Evolutionary conservation across 805 yeast genomes (phyloP).

Genomic region (Pichia nakasei): DNA sequence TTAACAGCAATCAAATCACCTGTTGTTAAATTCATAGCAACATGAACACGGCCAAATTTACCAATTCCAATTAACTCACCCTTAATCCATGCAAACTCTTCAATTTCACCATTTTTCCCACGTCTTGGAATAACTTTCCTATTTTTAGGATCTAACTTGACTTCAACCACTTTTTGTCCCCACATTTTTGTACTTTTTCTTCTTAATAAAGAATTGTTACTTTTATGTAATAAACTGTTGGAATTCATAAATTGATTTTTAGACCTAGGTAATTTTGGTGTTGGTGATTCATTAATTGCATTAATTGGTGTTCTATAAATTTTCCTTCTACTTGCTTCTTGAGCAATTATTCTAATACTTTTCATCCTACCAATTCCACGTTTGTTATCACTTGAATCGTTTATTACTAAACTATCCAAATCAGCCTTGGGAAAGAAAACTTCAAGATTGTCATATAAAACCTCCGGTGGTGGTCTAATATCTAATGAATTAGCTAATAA

Average conservation of each 20-base stretch:
- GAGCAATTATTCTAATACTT: slow-evolving; percentile 87
- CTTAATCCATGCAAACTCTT: slow-evolving; percentile 91
- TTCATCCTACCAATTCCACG: slow-evolving; percentile 59
- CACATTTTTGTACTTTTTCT: slow-evolving; percentile 90
- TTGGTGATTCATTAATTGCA: slow-evolving; percentile 29
- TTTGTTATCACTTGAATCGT: slow-evolving; percentile 38
- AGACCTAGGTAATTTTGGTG: slow-evolving; percentile 10
- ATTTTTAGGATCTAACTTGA: slow-evolving; percentile 54
- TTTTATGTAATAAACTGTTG: background rate
- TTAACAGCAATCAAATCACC: slow-evolving; percentile 99
- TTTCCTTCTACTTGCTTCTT: slow-evolving; percentile 66
- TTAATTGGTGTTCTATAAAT: background rate
- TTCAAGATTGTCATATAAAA: slow-evolving; percentile 84
- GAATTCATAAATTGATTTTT: background rate
- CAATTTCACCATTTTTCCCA: slow-evolving; percentile 43
- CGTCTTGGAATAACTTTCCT: slow-evolving; percentile 3
- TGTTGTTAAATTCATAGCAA: slow-evolving; percentile 89
- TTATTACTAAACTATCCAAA: slow-evolving; percentile 82
- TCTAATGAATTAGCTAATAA: slow-evolving; percentile 33
- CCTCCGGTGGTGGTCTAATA: slow-evolving; percentile 92
- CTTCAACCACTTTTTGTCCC: slow-evolving; percentile 92
- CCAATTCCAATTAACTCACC: slow-evolving; percentile 97
- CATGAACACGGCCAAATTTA: slow-evolving; percentile 87
- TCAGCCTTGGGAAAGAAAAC: slow-evolving; percentile 88
- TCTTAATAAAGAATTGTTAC: slow-evolving; percentile 37